Base-by-base conservation (phyloP, 345 rosid genomes). In the Eucalyptus pauciflora region DNA sequence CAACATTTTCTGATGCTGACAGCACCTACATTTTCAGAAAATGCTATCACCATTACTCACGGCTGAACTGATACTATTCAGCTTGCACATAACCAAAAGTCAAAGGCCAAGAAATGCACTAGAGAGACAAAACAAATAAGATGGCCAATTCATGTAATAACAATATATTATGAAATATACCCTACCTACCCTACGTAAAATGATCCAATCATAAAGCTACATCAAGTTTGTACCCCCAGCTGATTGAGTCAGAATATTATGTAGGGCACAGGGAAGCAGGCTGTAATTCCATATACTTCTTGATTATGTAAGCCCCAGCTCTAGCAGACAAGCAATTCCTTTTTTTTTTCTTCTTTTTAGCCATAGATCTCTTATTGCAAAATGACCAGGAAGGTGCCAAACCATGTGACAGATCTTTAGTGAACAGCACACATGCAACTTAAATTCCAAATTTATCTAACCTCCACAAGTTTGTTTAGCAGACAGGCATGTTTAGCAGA, bases 1-100 rank as follows among this genome's bases (percentile, higher is more conserved):
- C 91, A 85, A 95, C 96, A 85, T 96, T 95, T 86, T 93, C 96
- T 86, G 91, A 89, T 85, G 94, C 94, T 85, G 85, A 87, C 92
- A 92, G 93, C 87, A 94, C 96, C 99, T 98, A 93, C 60, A 86
- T 89, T 87, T 86, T 86, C 12, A 87, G 80, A 86, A 81, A 86
- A 71, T 50, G 45, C 29, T 37, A n/a, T 50, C 9, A 1, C 43
- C 27, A 50, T 43, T n/a, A 64, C 85, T 41, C 85, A 76, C 27
- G 24, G 85, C 85, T 41, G 48, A 76, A 41, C 48, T 76, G 85
- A 41, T 41, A 20, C 46, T 37, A 11, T 76, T 76, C 85, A 76
- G 85, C 85, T 76, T 76, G 85, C 80, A 37, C 15, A 76, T 76
- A 76, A 41, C 25, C 85, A 76, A 76, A 76, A 41, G 43, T 25